Base-by-base conservation (phyloP, 208 protist species). In the Leishmania mexicana region DNA sequence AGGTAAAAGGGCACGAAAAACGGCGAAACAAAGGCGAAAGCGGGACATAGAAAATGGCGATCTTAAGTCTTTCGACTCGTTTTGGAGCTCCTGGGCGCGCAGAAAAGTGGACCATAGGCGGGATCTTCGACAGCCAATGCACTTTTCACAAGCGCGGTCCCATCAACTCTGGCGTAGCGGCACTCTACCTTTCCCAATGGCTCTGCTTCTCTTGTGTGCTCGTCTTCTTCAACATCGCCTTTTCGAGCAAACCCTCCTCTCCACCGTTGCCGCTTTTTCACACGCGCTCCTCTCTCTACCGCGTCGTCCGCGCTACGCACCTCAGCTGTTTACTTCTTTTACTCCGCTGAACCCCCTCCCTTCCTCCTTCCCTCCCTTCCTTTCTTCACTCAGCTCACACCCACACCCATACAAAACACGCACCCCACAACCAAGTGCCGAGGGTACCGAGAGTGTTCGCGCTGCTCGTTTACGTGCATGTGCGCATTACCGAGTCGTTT, bases 241-340 rank as follows among this genome's bases (percentile, higher is more conserved):
- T 58, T 38, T 58, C 71, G 38, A 72, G 15, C 67, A 49, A 72
- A 15, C 28, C 5, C 7, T 6, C 11, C 31, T 53, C 19, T 49
- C 24, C 31, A 40, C 47, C 6, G 24, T 54, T 45, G 72, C 47
- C 13, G 3, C 15, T 62, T 76, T 28, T 24, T 76, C 28, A 60
- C 28, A 31, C 35, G 72, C 11, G 10, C 49, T 60, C 31, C 47
- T 38, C 72, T 31, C 31, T 54, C 31, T 19, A 67, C 60, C n/a
- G 45, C 28, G 10, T 31, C 17, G 11, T 17, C 28, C 10, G 24
- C 47, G n/a, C 72, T 58, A 28, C 28, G 49, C 17, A 19, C n/a
- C n/a, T 62, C 72, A 76, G 72, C 51, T 58, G 31, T 54, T 40
- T 76, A 7, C 58, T 74, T 62, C 60, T 75, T 42, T 79, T 79